Conservation (phyloP, 768 basidiomycete genomes). For the Amanita thiersii region DNA sequence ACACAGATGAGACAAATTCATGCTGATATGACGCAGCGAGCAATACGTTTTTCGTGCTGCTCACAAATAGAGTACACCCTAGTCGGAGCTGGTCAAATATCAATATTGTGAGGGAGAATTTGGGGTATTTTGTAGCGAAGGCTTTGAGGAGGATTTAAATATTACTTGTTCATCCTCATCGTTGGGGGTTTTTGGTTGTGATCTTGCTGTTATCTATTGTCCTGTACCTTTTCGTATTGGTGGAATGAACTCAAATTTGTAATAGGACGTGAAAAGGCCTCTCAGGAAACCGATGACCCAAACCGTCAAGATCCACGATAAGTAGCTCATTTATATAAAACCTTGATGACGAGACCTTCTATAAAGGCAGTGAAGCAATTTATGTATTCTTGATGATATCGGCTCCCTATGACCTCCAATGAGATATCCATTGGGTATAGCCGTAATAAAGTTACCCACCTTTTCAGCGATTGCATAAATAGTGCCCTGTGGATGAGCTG, state of each 20-base stretch:
- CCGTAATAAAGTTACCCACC: not conserved
- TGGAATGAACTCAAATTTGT: no score
- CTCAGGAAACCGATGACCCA: no score
- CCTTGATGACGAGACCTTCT: no score
- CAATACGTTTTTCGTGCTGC: constrained; percentile 20
- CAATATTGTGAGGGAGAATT: constrained; percentile 17
- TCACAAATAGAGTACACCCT: constrained; percentile 21
- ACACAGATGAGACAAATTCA: not conserved
- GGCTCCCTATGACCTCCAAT: constrained; percentile 1
- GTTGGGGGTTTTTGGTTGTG: no score
- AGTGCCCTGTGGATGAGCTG: constrained; percentile 6
- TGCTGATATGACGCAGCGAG: constrained; percentile 14
- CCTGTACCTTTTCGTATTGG: no score
- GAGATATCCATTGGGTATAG: not conserved
- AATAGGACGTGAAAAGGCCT: no score
- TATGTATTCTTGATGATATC: constrained; percentile 11
- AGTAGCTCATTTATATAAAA: no score
- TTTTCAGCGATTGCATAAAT: constrained; percentile 11
- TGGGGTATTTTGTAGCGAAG: constrained; percentile 15
- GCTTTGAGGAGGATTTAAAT: constrained; percentile 12
- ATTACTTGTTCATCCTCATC: no score
- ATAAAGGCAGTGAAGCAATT: no score
- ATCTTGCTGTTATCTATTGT: no score
- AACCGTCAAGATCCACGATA: no score
- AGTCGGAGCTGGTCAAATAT: constrained; percentile 20